These are phyloP conservation scores for Trichosanthes cucumerina DNA, from an alignment of 306 rosid genomes.

Conservation along the genomic window DNA sequence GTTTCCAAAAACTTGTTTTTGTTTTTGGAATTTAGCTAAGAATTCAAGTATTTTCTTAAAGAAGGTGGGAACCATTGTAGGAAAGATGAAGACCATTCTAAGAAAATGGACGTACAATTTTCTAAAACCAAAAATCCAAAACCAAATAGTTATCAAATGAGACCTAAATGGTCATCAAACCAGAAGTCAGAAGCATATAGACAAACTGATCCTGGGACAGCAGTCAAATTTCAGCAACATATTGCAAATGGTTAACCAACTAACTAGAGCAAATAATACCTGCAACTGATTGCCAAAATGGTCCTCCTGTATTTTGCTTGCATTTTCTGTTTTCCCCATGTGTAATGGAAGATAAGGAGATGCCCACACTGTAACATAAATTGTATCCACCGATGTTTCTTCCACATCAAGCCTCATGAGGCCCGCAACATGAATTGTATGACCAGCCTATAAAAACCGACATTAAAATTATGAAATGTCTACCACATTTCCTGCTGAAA, in stretches of 20 bases:
- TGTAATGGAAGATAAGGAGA: constrained; percentile 82
- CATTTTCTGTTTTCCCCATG: constrained; percentile 83
- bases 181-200: not conserved
- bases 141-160: no score
- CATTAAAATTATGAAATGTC: not conserved
- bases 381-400: constrained; percentile 50
- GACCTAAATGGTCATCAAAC: no score
- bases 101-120: no score
- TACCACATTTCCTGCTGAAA: not conserved
- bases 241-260: not conserved
- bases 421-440: constrained; percentile 83
- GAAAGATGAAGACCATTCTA: no score
- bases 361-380: constrained; percentile 85
- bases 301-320: constrained; percentile 43
- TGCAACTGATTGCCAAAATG: constrained; percentile 86
- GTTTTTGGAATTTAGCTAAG: no score
- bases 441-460: constrained; percentile 52
- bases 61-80: no score
- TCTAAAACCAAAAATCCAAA: no score
- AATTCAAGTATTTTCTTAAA: no score
- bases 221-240: not conserved
- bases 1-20: no score
- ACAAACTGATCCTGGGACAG: not conserved
- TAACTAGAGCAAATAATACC: constrained; percentile 30
- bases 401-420: constrained; percentile 84